These are phyloP conservation scores for Auxenochlorella pyrenoidosa DNA, from an alignment of 139 green algal species.

Conservation along the genomic window DNA sequence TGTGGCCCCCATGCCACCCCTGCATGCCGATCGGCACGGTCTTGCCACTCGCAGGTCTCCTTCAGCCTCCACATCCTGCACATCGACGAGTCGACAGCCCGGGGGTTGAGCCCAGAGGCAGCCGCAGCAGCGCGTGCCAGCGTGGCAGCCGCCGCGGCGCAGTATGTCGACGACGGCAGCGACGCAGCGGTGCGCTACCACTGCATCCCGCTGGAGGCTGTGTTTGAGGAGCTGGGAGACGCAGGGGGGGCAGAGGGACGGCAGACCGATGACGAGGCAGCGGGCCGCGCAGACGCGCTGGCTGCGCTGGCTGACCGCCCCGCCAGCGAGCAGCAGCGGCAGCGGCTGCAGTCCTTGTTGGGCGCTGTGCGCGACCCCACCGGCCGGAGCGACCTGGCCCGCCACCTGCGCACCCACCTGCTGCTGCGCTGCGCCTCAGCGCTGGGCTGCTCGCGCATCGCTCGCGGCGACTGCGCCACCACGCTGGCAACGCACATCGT, in stretches of 20 bases:
- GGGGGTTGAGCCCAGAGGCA: background rate
- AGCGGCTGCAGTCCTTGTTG: conserved; percentile 34
- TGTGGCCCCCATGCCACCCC: background rate
- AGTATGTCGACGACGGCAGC: background rate
- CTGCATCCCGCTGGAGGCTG: conserved; percentile 50
- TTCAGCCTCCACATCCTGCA: conserved; percentile 62
- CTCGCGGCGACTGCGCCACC: conserved; percentile 60
- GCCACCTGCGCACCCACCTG: conserved; percentile 62
- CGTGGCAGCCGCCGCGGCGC: conserved; percentile 10
- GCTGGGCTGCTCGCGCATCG: conserved; percentile 64
- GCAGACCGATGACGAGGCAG: conserved; percentile 44
- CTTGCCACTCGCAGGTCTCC: conserved; percentile 37
- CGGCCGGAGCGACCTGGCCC: conserved; percentile 70
- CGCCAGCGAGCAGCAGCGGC: background rate
- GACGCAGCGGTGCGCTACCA: conserved; percentile 17
- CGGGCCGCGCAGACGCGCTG: background rate
- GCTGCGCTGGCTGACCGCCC: background rate
- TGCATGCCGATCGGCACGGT: background rate
- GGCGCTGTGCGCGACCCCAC: conserved; percentile 66
- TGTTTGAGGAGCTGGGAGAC: conserved; percentile 31
- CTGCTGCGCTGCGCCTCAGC: conserved; percentile 49
- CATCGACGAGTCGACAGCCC: conserved; percentile 48
- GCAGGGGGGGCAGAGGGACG: conserved; percentile 22
- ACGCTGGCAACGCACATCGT: conserved; percentile 64
- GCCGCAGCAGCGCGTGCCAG: background rate